A percentile compares a stretch with the other conserved stretches of the same genome.
Conservation (phyloP, 208 protist genomes). For the Acanthamoeba lugdunensis region DNA sequence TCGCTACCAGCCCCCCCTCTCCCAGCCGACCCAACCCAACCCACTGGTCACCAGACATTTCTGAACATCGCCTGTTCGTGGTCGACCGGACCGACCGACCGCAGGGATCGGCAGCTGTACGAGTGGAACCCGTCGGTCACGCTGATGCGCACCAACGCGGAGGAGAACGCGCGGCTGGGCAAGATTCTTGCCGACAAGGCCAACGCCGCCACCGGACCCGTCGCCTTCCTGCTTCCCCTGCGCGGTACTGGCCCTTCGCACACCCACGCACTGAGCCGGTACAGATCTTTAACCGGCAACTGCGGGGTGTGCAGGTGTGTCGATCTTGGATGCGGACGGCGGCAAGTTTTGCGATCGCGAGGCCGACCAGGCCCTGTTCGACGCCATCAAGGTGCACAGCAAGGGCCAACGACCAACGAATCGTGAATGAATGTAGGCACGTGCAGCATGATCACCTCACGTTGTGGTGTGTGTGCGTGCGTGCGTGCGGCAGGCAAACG, state of each 20-base stretch:
- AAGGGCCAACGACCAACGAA: no score
- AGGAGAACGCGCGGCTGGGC: slow-evolving; percentile 28
- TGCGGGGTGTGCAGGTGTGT: not conserved
- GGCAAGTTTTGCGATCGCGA: slow-evolving; percentile 50
- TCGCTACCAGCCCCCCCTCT: not conserved
- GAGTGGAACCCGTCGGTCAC: slow-evolving; percentile 65
- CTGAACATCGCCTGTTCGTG: no score
- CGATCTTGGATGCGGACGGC: slow-evolving; percentile 64
- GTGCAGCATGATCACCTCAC: no score
- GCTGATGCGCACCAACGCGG: slow-evolving; percentile 2
- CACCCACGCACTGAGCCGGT: no score
- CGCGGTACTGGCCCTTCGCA: not conserved
- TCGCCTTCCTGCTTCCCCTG: slow-evolving; percentile 46
- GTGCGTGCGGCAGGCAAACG: not conserved
- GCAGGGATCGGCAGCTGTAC: not conserved
- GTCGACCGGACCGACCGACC: no score
- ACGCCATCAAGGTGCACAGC: slow-evolving; percentile 14
- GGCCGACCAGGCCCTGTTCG: slow-evolving; percentile 65
- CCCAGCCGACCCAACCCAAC: no score
- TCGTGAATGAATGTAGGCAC: no score
- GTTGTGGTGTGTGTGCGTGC: no score
- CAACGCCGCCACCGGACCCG: slow-evolving; percentile 47
- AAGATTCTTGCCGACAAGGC: slow-evolving; percentile 66
- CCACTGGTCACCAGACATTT: no score
- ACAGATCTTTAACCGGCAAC: no score